Conservation (phyloP, 2,329 filamentous ascomycete genomes). For the Verticillium longisporum region DNA sequence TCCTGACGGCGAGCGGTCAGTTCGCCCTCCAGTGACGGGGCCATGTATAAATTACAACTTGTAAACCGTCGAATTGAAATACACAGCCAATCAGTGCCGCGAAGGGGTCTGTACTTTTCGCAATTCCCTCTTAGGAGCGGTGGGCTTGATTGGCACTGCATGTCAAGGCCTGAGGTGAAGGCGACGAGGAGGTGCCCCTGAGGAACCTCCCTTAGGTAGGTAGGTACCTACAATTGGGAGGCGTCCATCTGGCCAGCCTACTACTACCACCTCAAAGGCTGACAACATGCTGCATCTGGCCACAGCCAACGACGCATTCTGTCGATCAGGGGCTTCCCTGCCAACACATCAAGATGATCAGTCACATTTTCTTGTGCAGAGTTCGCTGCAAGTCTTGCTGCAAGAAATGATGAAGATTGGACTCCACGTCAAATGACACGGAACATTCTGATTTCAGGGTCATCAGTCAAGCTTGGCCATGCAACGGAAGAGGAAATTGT, state of each 20-base stretch:
- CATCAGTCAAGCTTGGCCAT: neutral
- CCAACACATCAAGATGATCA: neutral
- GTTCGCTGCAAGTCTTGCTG: neutral
- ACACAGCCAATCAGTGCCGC: neutral
- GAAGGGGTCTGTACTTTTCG: neutral
- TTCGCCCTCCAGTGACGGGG: slow-evolving; percentile 7
- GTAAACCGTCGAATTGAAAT: neutral
- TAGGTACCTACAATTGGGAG: neutral
- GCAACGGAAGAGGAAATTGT: neutral
- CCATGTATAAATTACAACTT: slow-evolving; percentile 27
- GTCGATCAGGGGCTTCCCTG: neutral
- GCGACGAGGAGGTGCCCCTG: neutral
- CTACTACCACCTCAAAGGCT: neutral
- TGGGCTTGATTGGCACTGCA: neutral
- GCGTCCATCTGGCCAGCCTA: neutral
- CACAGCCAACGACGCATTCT: neutral
- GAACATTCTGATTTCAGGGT: too few relatives aligned
- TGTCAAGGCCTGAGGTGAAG: neutral
- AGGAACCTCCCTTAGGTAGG: too few relatives aligned
- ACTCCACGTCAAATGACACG: too few relatives aligned
- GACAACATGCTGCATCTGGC: neutral
- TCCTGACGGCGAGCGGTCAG: slow-evolving; percentile 2
- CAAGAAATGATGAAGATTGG: neutral
- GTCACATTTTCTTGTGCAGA: neutral
- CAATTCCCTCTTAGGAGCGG: neutral